Evolutionary conservation across 192 early-diverging fungal genomes (phyloP).

Genomic region (Phycomyces nitens): DNA sequence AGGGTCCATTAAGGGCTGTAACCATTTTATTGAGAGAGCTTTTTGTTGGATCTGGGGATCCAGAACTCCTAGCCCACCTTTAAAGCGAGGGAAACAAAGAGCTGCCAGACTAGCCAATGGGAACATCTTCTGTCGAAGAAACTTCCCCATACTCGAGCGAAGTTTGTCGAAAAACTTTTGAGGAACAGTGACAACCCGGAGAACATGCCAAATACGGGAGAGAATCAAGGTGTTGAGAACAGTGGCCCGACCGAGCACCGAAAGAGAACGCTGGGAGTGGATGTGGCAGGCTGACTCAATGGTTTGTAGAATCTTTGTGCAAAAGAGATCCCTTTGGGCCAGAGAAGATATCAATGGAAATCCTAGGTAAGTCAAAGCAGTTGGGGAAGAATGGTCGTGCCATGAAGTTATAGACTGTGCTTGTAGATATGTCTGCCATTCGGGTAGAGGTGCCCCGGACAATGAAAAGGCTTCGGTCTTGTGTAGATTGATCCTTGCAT

Average conservation of each 20-base stretch:
- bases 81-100: not conserved
- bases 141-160: not conserved
- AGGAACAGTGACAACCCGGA: not conserved
- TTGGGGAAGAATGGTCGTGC: not conserved
- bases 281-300: not conserved
- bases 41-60: not conserved
- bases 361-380: not conserved
- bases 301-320: not conserved
- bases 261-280: not conserved
- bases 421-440: not conserved
- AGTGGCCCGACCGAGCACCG: conserved; percentile 1
- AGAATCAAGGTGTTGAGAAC: conserved; percentile 1
- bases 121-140: not conserved
- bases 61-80: not conserved
- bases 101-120: not conserved
- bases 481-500: conserved; percentile 17
- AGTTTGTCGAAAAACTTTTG: not conserved
- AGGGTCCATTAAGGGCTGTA: not conserved
- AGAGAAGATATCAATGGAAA: not conserved
- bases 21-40: not conserved
- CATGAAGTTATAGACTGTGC: not conserved
- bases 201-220: conserved; percentile 14
- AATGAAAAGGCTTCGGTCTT: conserved; percentile 16
- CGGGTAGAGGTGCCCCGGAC: not conserved
- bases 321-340: not conserved